Percentiles rank a stretch among this genome's conserved stretches.
Conservation (phyloP, 495 filamentous ascomycete species). For the Aspergillus asperescens region DNA sequence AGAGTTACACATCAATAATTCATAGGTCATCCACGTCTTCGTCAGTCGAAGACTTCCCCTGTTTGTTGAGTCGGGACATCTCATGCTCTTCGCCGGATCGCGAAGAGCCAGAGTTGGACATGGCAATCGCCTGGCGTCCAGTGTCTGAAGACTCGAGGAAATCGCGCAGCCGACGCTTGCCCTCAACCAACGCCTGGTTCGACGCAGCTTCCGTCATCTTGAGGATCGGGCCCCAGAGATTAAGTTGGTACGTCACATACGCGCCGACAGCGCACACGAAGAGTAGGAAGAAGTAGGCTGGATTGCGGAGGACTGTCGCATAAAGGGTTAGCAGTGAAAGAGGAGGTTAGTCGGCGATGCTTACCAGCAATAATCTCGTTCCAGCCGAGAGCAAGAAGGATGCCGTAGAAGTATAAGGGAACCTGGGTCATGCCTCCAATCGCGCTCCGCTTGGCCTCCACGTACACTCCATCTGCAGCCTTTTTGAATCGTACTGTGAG, state of each 20-base stretch:
- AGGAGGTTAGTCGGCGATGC: constrained; percentile 19
- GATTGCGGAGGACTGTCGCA: constrained; percentile 76
- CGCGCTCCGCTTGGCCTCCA: constrained; percentile 93
- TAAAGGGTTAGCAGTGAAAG: background rate
- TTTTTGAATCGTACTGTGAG: constrained; percentile 95
- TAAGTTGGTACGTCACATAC: constrained; percentile 87
- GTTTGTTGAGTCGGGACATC: constrained; percentile 41
- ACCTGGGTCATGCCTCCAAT: constrained; percentile 94
- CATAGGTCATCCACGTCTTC: constrained; percentile 39
- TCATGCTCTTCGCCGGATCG: constrained; percentile 38
- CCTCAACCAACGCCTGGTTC: constrained; percentile 79
- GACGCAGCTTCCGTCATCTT: constrained; percentile 89
- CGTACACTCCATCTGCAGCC: constrained; percentile 92
- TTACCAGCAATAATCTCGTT: constrained; percentile 91
- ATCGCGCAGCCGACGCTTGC: constrained; percentile 80
- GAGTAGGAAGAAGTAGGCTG: constrained; percentile 83
- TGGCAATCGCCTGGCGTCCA: constrained; percentile 71
- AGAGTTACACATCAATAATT: constrained; percentile 19
- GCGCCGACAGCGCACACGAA: constrained; percentile 67
- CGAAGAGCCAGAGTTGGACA: constrained; percentile 43
- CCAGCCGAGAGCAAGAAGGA: constrained; percentile 88
- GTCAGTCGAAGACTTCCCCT: constrained; percentile 24
- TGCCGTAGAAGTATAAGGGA: constrained; percentile 86
- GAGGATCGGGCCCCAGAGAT: constrained; percentile 91
- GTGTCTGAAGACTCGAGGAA: constrained; percentile 79